phyloP scores from a whole-genome alignment of 495 filamentous ascomycete species.

The Penicillium roqueforti region DNA sequence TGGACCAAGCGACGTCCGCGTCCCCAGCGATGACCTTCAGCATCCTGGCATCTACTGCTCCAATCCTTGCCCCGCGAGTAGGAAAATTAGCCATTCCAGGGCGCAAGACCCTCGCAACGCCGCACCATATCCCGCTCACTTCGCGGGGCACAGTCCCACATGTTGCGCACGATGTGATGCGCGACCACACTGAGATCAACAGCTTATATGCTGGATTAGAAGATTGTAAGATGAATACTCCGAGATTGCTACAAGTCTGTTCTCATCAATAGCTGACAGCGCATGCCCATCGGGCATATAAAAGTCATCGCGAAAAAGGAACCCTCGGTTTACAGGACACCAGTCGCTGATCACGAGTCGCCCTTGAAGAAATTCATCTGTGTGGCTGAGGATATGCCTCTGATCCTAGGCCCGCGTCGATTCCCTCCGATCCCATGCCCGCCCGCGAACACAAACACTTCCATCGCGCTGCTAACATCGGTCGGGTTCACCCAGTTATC shows the following conservation, averaged over 20 bases:
- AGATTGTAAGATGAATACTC: conserved; percentile 67
- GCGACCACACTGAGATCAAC: conserved; percentile 56
- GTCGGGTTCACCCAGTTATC: conserved; percentile 72
- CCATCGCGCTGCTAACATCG: conserved; percentile 74
- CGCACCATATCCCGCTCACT: conserved; percentile 71
- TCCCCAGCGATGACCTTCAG: conserved; percentile 31
- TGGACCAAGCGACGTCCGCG: conserved; percentile 23
- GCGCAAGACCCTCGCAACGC: conserved; percentile 64
- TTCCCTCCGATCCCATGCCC: conserved; percentile 71
- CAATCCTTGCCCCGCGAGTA: conserved; percentile 47
- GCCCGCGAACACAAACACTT: conserved; percentile 64
- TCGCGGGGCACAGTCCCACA: conserved; percentile 85
- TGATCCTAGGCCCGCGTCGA: conserved; percentile 76
- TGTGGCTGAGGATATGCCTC: conserved; percentile 49
- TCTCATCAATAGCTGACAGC: conserved; percentile 21
- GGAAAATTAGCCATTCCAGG: conserved; percentile 60
- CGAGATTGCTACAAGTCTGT: not conserved
- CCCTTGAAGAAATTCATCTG: conserved; percentile 71
- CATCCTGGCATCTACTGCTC: conserved; percentile 22
- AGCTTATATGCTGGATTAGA: conserved; percentile 82
- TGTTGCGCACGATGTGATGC: conserved; percentile 77
- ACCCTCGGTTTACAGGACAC: conserved; percentile 46
- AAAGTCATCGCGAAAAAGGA: conserved; percentile 68
- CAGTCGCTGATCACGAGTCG: conserved; percentile 39
- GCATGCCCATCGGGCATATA: conserved; percentile 33